Conservation (phyloP, 1,139 yeast genomes). For the Kodamaea arcana region DNA sequence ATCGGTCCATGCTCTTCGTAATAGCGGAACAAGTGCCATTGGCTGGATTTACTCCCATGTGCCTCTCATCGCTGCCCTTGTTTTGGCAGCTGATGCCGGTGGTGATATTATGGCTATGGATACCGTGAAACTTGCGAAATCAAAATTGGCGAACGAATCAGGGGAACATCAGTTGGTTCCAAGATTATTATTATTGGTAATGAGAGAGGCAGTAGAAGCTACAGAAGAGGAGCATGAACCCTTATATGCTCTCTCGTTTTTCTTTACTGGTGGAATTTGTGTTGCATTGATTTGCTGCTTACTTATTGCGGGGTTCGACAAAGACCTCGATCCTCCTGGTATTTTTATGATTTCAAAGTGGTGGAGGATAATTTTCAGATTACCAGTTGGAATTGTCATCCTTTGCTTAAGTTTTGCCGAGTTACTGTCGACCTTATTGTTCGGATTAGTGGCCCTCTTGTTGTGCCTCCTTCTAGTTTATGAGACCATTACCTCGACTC, state of each 20-base stretch:
- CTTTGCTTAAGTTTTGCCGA: constrained; percentile 45
- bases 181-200: not conserved
- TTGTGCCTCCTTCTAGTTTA: constrained; percentile 28
- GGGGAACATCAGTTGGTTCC: constrained; percentile 2
- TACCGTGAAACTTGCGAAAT: constrained; percentile 9
- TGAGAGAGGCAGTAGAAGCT: constrained; percentile 7
- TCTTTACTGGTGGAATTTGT: constrained; percentile 48
- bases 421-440: constrained; percentile 35
- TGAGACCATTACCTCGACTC: constrained; percentile 32
- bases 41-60: constrained; percentile 49
- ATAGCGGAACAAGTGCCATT: constrained; percentile 45
- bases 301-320: constrained; percentile 36
- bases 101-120: constrained; percentile 41
- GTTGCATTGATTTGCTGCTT: constrained; percentile 34
- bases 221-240: constrained; percentile 17
- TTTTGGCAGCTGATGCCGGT: constrained; percentile 61
- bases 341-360: constrained; percentile 28
- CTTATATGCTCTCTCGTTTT: constrained; percentile 38
- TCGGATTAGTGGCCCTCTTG: constrained; percentile 41
- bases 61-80: constrained; percentile 49
- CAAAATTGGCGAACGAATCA: constrained; percentile 3
- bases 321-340: constrained; percentile 31
- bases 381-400: constrained; percentile 36
- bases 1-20: constrained; percentile 55
- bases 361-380: constrained; percentile 39